Base-by-base conservation (phyloP, 805 yeast species). In the Lachancea kluyveri region DNA sequence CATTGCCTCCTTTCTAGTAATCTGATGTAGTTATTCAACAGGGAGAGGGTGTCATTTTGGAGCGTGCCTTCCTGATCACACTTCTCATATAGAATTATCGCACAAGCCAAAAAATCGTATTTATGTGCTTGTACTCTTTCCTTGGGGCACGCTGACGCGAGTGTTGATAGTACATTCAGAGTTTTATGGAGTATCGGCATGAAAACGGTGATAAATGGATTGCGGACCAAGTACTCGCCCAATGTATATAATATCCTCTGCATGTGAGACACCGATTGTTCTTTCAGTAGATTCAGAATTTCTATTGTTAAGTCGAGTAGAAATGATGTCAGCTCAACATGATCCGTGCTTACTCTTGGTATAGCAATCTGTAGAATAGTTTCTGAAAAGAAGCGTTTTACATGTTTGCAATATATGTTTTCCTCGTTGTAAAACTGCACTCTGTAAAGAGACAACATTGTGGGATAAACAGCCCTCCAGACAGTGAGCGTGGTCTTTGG, bases 221-320 rank as follows among this genome's bases (percentile, higher is more conserved):
- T 51, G 28, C 45, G 41, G 2, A 57, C 41, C 10, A 52, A 26
- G 22, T 38, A 42, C 23, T 55, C 56, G 1, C 60, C 62, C 14
- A 54, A 6, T 2, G 40, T 40, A 28, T 45, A 52, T 8, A 52
- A 39, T 3, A 50, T 28, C 21, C 60, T 45, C 21, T 49, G 51
- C 16, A 52, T 21, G 27, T 44, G 42, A 9, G 41, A 25, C 1
- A 46, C 38, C 1, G 43, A 21, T 13, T 39, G 20, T 8, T 12
- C 31, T 8, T 34, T 24, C 15, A 50, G 28, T 10, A 30, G 27
- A 4, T 29, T 22, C 1, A 49, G 10, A 2, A 39, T 19, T 1
- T 22, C 18, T 5, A 15, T 31, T 4, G 40, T 17, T 3, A 26
- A 23, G 3, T 34, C 26, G 3, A 54, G 21, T 4, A 35, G 28